phyloP scores from a whole-genome alignment of 805 yeast genomes.

The Jamesozyma piceae region DNA sequence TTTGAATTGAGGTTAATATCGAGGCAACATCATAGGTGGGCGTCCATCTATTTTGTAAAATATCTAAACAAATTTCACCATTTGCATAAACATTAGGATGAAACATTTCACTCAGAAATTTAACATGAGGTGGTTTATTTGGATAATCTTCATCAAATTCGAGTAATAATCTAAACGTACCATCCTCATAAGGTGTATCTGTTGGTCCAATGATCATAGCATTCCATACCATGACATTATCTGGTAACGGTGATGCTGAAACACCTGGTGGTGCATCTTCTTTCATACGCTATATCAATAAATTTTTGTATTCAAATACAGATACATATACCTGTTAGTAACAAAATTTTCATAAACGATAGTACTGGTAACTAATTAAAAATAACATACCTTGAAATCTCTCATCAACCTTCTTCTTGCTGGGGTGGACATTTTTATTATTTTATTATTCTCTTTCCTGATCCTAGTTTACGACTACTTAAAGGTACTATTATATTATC shows the following conservation, averaged over 20 bases:
- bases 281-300: conserved; percentile 62
- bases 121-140: conserved; percentile 89
- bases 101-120: conserved; percentile 88
- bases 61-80: conserved; percentile 93
- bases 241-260: conserved; percentile 93
- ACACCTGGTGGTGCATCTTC: conserved; percentile 98
- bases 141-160: conserved; percentile 97
- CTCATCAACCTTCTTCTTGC: conserved; percentile 99
- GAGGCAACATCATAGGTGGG: conserved; percentile 97
- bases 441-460: not conserved
- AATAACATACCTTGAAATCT: conserved; percentile 68
- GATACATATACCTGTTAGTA: not conserved
- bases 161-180: conserved; percentile 77
- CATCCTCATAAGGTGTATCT: conserved; percentile 97
- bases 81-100: conserved; percentile 95
- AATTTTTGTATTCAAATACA: not conserved
- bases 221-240: conserved; percentile 94
- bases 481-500: too few relatives aligned
- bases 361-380: conserved; percentile 3
- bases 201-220: conserved; percentile 97
- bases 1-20: conserved; percentile 85
- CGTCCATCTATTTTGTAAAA: conserved; percentile 94
- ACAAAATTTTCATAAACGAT: not conserved
- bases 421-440: conserved; percentile 76
- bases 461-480: too few relatives aligned